Evolutionary conservation across 1,284 basidiomycete species (phyloP).

Genomic region (Ganoderma boninense): DNA sequence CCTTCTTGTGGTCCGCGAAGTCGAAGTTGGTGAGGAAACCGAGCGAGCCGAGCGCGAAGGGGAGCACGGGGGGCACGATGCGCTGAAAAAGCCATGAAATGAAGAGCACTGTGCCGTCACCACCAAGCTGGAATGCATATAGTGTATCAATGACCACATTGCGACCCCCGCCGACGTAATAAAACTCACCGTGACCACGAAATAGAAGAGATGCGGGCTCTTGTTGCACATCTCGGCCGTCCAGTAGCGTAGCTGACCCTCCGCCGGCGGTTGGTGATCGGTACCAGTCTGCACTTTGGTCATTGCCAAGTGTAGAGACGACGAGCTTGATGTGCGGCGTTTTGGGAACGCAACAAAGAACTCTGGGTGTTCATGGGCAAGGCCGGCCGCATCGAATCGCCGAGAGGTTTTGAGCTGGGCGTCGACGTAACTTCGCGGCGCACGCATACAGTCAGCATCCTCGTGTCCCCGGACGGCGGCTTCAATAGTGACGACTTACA

Average conservation of each 20-base stretch:
- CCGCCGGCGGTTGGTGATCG: constrained; percentile 39
- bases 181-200: constrained; percentile 90
- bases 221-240: constrained; percentile 95
- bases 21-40: constrained; percentile 99
- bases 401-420: constrained; percentile 91
- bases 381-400: constrained; percentile 93
- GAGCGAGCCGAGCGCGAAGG: constrained; percentile 97
- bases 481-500: constrained; percentile 56
- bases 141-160: constrained; percentile 6
- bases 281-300: constrained; percentile 26
- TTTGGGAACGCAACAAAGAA: constrained; percentile 85
- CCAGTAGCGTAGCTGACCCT: constrained; percentile 98
- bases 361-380: constrained; percentile 88
- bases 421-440: constrained; percentile 85
- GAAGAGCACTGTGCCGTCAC: constrained; percentile 98
- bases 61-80: constrained; percentile 96
- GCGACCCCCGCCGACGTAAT: constrained; percentile 1
- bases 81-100: constrained; percentile 99
- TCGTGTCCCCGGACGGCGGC: background rate
- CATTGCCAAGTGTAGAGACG: constrained; percentile 64
- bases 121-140: constrained; percentile 76
- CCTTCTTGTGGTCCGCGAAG: constrained; percentile 86
- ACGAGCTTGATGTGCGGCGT: constrained; percentile 75
- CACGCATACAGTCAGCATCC: constrained; percentile 9
- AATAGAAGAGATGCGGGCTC: constrained; percentile 95